Base-by-base conservation (phyloP, 1,284 basidiomycete genomes). In the Takashimella koratensis region DNA sequence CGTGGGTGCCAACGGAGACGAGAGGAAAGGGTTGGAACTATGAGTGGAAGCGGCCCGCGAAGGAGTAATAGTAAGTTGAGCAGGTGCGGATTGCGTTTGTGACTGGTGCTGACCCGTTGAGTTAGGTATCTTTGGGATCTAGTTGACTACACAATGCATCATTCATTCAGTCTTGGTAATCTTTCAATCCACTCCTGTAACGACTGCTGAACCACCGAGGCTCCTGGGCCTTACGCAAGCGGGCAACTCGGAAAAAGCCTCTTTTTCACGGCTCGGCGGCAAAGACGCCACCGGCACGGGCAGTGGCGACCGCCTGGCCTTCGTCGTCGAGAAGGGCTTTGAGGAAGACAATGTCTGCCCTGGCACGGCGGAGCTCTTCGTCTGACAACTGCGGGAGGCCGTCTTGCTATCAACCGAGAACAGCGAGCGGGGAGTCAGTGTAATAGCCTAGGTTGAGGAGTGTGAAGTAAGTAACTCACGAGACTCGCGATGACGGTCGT, bases 1-100 rank as follows among this genome's bases (percentile, higher is more conserved):
- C 60, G 12, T 70, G 71, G 67, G 67, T 77, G 11, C 76, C 76
- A 4, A 64, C 63, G 19, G 76, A 78, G 62, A 76, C 67, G 26
- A 67, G 63, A 54, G 70, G 64, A 11, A 68, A 70, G 45, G 70
- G 66, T 16, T 77, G 75, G 75, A 62, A 73, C 45, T 74, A 75
- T 53, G 67, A 60, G 11, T 77, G 74, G 74, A 61, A 54, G 50
- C 55, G 68, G 57, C 72, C 72, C 24, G 45, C 47, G 1, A 54
- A 64, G 40, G 54, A 62, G 53, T 26, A 53, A 16, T 21, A 56
- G 52, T 23, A 24, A 20, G n/a, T n/a, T n/a, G n/a, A n/a, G n/a
- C n/a, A n/a, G n/a, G n/a, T n/a, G n/a, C n/a, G n/a, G n/a, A n/a
- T n/a, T n/a, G n/a, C n/a, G n/a, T n/a, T n/a, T n/a, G n/a, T n/a